Conservation (phyloP, 495 filamentous ascomycete species). For the Penicillium argentinense region DNA sequence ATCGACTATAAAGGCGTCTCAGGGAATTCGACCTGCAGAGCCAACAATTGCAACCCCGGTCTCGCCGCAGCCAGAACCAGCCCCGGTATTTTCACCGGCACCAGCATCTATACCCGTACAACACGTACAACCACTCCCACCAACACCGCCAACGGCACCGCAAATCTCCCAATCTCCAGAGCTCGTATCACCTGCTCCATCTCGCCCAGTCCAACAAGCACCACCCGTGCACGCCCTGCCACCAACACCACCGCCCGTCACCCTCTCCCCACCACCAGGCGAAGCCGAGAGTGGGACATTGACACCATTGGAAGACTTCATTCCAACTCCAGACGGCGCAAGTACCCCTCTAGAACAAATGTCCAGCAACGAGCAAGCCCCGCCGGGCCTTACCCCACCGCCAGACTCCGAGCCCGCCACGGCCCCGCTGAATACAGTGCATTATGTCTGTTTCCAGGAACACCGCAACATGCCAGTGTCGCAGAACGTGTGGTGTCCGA, state of each 20-base stretch:
- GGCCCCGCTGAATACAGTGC: constrained; percentile 40
- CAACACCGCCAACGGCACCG: background rate
- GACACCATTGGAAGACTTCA: constrained; percentile 38
- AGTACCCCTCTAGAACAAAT: constrained; percentile 24
- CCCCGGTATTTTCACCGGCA: background rate
- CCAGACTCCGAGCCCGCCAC: constrained; percentile 35
- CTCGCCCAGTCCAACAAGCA: background rate
- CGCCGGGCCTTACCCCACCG: constrained; percentile 31
- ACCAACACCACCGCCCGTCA: constrained; percentile 1
- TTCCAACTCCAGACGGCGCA: constrained; percentile 36
- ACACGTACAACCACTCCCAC: constrained; percentile 1
- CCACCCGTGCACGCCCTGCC: background rate
- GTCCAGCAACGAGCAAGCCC: constrained; percentile 28
- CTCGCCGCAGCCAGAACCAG: background rate
- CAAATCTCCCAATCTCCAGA: background rate
- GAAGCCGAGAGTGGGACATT: constrained; percentile 16
- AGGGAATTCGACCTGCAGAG: background rate
- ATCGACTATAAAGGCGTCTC: background rate
- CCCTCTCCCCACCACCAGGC: constrained; percentile 3
- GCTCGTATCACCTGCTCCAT: background rate
- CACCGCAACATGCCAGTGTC: constrained; percentile 44
- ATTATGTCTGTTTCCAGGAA: constrained; percentile 47
- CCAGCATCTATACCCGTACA: too few species aligned
- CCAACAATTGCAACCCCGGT: background rate
- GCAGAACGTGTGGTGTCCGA: constrained; percentile 45